Evolutionary conservation across 2,329 filamentous ascomycete genomes (phyloP), one percentile per base, ranked within the genome.

Genomic region (Aspergillus viridinutans): DNA sequence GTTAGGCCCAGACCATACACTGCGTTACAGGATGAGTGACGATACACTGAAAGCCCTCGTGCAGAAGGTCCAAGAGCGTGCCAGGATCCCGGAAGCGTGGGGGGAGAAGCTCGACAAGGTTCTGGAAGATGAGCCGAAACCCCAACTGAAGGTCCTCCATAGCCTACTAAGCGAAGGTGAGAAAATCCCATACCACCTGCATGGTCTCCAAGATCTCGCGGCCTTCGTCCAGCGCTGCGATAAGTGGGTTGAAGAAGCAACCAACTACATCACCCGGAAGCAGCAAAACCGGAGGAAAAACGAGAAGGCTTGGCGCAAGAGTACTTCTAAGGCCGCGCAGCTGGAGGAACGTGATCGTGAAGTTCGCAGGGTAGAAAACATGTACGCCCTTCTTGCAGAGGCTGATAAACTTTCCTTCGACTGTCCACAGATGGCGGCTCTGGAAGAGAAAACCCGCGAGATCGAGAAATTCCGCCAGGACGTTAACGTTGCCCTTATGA

Each of bases 211-310:
- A 66, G 85, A 90, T 66, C 82, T 99, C 65, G 89, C 87, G 75
- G 85, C 88, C 64, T 99, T 96, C 77, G 94, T 99, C 72, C 92
- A 96, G 66, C 88, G 90, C 68, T 97, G 94, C 79, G 95, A 96
- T 74, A 92, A 96, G 71, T 97, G 95, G 90, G 91, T 97, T 61
- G 94, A 97, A 68, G 93, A 97, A 77, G 94, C 94, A 63, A 94
- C 90, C 68, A 92, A 90, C 71, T 99, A 95, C 79, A 96, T 92
- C 69, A 92, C 94, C 58, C 90, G 94, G 66, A 99, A 99, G 78
- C 93, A 97, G 78, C 93, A 97, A 76, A 96, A 95, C 70, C 89
- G 94, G 61, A 90, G 93, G 60, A 97, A 97, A 76, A 96, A 89
- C 73, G 93, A 97, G 68, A 94, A 91, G 70, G 85, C 84, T 48